Evolutionary conservation across 441 rosid genomes (phyloP), one percentile per base, ranked within the genome.

Genomic region (Kokia cookei): DNA sequence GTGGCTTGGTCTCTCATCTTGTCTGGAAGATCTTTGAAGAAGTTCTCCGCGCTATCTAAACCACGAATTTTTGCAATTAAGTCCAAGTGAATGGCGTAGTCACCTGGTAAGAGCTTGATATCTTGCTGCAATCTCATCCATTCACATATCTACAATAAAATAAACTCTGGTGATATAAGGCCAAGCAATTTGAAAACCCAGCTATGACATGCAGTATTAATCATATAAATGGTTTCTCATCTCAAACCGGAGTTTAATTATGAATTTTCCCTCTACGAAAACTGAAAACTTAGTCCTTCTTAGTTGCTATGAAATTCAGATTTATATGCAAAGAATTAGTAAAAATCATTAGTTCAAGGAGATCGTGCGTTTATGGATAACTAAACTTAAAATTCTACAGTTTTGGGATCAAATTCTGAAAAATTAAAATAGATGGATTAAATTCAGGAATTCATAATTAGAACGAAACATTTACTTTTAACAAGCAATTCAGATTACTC

Each of bases 61-160:
- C 96, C 92, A 0, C 90, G 94, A 22, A 92, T 73, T 84, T 96
- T 96, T 2, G 91, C 85, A 58, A 90, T 82, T 80, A 95, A 87
- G 82, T 95, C 99, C 83, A 93, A 81, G 76, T 95, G 97, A 47
- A 93, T 89, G 14, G 97, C 98, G 73, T 88, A 96, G 71, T 96
- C 98, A 69, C 99, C 97, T 1, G 92, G 78, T 77, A 88, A 71
- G 35, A 96, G 82, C 83, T 86, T 89, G 50, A 92, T 84, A 77
- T 87, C 97, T 72, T 80, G 78, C 76, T 89, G 92, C 55, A 82
- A 78, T 53, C 83, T 86, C 97, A 93, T 91, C 97, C 97, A 89
- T 75, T 91, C 97, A 78, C 97, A 92, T 78, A 95, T 81, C 98
- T 95, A 74, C 73, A 71, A 26, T 60, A 57, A 79, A n/a, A 69